Percentiles rank a stretch among this genome's conserved stretches.
Conservation (phyloP, 805 yeast genomes). For the Candida rishiriensis region DNA sequence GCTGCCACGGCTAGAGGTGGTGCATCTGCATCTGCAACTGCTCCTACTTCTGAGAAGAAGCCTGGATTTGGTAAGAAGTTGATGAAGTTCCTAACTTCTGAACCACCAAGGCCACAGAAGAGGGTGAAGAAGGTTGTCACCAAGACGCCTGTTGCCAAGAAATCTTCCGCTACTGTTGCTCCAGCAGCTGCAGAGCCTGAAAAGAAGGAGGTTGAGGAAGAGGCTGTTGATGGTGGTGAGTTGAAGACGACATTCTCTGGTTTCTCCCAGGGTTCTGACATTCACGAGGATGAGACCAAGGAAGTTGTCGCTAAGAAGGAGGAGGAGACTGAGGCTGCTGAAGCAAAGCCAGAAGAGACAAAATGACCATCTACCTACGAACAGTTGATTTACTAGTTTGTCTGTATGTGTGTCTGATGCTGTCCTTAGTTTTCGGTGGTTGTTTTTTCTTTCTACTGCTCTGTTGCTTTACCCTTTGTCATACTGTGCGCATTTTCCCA, state of each 20-base stretch:
- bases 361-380: background rate
- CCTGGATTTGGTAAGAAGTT: constrained; percentile 18
- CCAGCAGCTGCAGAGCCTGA: constrained; percentile 5
- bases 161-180: constrained; percentile 1
- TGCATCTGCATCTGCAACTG: constrained; percentile 2
- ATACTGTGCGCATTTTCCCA: background rate
- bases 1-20: constrained; percentile 7
- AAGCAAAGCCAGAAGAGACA: background rate
- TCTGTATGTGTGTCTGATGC: background rate
- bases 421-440: background rate
- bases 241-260: constrained; percentile 34
- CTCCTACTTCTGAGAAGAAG: constrained; percentile 9
- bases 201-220: constrained; percentile 4
- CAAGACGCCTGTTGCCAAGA: background rate
- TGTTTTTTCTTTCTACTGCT: background rate
- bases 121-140: constrained; percentile 11
- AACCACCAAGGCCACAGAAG: constrained; percentile 18
- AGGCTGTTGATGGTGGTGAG: constrained; percentile 9
- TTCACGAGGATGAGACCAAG: constrained; percentile 9
- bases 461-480: background rate
- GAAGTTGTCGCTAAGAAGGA: constrained; percentile 3
- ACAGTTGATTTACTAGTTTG: background rate
- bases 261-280: constrained; percentile 42
- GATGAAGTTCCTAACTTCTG: constrained; percentile 18
- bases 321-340: constrained; percentile 1